A percentile compares a stretch with the other conserved stretches of the same genome.
Evolutionary conservation across 306 rosid species (phyloP).

Genomic region (Cucurbita moschata): DNA sequence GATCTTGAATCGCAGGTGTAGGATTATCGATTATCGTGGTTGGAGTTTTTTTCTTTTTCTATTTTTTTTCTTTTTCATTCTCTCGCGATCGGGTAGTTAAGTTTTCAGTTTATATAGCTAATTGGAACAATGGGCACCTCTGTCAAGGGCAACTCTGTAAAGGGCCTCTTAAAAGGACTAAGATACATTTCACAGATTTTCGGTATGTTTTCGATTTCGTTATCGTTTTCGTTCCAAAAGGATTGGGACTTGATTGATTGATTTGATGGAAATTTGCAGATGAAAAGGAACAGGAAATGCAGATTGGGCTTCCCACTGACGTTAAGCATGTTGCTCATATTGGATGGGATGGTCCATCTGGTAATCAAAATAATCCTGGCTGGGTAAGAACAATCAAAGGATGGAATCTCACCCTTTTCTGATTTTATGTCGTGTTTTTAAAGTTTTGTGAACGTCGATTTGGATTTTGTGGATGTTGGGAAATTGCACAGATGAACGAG

Average conservation of each 20-base stretch:
- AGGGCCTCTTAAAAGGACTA: slow-evolving; percentile 76
- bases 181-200: slow-evolving; percentile 73
- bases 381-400: slow-evolving; percentile 19
- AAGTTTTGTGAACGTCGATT: background rate
- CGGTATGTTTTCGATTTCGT: slow-evolving; percentile 28
- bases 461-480: background rate
- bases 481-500: slow-evolving; percentile 50
- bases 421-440: background rate
- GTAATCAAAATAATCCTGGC: slow-evolving; percentile 16
- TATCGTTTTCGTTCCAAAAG: background rate
- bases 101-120: background rate
- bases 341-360: slow-evolving; percentile 36
- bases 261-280: slow-evolving; percentile 26
- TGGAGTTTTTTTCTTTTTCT: background rate
- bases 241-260: background rate
- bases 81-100: background rate
- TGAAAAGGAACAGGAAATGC: slow-evolving; percentile 63
- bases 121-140: slow-evolving; percentile 21
- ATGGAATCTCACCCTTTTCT: background rate
- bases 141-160: slow-evolving; percentile 27
- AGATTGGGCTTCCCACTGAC: slow-evolving; percentile 93
- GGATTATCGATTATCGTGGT: background rate
- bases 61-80: background rate
- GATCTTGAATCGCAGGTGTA: background rate
- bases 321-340: slow-evolving; percentile 53